Evolutionary conservation across 2,329 filamentous ascomycete species (phyloP), one percentile per base, ranked within the genome.

Genomic region (Xylariaceae sp.): DNA sequence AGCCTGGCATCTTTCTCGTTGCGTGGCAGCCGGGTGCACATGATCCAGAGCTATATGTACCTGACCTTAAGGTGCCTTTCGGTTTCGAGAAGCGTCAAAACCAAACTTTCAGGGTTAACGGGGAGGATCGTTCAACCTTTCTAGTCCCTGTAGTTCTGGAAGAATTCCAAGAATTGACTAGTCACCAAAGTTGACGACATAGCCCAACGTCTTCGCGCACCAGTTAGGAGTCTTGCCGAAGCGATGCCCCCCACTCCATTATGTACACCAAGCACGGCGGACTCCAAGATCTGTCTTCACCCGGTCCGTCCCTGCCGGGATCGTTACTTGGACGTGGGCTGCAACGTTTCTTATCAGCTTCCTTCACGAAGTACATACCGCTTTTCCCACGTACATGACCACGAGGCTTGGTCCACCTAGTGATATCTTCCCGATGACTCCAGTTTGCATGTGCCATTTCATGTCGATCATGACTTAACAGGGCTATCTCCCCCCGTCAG

Each of bases 371-470:
- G n/a, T n/a, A 40, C 42, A 40, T 36, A 3, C 44, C 46, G 37
- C 40, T 20, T 46, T 16, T 33, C 16, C 40, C 33, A n/a, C 37
- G n/a, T 38, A 40, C 41, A 35, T 37, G 43, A 41, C 34, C 21
- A 47, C 36, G 40, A 45, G 44, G 23, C 34, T 34, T n/a, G 44
- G 38, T 37, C 29, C 19, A 10, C 34, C 27, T 16, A 16, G 7
- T 32, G 12, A 42, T 48, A 32, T 52, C 51, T 48, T 53, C 53
- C 52, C 55, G 50, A 48, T 46, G 48, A 55, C 55, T 53, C 50
- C 56, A 50, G 53, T 49, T 50, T 50, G 44, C 40, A 16, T 34
- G n/a, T 23, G 16, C 42, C 37, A 36, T 40, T 33, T 44, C 34
- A 32, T 42, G 38, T 40, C 38, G 41, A 40, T 37, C 16, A 33